Conservation (phyloP, 2,329 filamentous ascomycete species). For the Fusarium sp. region DNA sequence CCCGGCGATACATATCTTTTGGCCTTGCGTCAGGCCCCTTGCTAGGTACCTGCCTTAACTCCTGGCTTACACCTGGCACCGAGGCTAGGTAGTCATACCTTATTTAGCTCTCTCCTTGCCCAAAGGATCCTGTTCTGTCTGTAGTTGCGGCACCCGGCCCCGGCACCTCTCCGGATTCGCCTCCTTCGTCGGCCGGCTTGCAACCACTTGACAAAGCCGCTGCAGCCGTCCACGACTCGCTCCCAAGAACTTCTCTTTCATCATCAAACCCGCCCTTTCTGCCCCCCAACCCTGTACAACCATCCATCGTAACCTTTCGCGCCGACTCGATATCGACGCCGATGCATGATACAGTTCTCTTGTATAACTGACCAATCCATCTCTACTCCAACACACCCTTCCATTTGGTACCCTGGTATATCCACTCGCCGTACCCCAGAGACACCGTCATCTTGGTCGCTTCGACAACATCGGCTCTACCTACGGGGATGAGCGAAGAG, state of each 20-base stretch:
- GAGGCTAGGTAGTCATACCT: conserved; percentile 16
- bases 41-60: conserved; percentile 11
- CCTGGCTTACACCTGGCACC: conserved; percentile 17
- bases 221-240: conserved; percentile 34
- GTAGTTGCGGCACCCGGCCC: conserved; percentile 37
- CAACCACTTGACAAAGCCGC: conserved; percentile 34
- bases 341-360: conserved; percentile 36
- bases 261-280: conserved; percentile 17
- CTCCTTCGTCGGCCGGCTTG: conserved; percentile 37
- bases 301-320: conserved; percentile 9
- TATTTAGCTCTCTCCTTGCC: conserved; percentile 24
- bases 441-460: conserved; percentile 6
- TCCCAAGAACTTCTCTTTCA: conserved; percentile 24
- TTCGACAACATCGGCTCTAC: conserved; percentile 18
- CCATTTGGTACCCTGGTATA: conserved; percentile 4
- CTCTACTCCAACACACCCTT: conserved; percentile 19
- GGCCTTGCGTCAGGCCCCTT: conserved; percentile 9
- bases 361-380: conserved; percentile 32
- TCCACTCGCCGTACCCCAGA: conserved; percentile 1
- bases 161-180: conserved; percentile 41
- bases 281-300: conserved; percentile 16
- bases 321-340: conserved; percentile 21
- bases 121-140: conserved; percentile 12
- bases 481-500: conserved; percentile 49
- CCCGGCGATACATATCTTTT: conserved; percentile 30